Percentiles rank a stretch among this genome's conserved stretches.
Conservation (phyloP, 2,329 filamentous ascomycete species). For the Tolypocladium amazonense region DNA sequence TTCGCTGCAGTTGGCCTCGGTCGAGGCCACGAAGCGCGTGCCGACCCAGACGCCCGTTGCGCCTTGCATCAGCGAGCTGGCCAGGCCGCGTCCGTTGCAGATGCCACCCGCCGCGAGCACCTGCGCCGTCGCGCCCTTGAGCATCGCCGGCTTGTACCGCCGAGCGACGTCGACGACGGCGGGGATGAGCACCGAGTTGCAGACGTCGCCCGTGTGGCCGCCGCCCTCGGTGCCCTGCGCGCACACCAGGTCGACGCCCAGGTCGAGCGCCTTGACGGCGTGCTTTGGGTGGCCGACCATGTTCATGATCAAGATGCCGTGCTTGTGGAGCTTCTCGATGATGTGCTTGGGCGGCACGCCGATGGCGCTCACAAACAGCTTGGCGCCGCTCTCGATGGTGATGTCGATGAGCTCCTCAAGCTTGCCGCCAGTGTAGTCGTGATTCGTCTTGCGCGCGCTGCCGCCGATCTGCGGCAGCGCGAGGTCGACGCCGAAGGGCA, state of each 20-base stretch:
- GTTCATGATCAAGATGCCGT: slow-evolving; percentile 84
- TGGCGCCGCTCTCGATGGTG: slow-evolving; percentile 72
- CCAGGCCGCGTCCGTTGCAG: slow-evolving; percentile 69
- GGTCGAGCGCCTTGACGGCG: slow-evolving; percentile 75
- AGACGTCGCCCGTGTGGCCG: slow-evolving; percentile 82
- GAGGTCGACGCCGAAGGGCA: slow-evolving; percentile 87
- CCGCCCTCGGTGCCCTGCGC: slow-evolving; percentile 90
- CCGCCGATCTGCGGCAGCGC: slow-evolving; percentile 85
- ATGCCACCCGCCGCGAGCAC: slow-evolving; percentile 89
- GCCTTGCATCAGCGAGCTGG: slow-evolving; percentile 76
- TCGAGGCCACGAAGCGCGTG: slow-evolving; percentile 77
- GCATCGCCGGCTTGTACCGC: slow-evolving; percentile 55
- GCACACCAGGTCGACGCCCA: slow-evolving; percentile 84
- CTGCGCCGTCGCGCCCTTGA: slow-evolving; percentile 61
- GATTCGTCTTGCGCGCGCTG: slow-evolving; percentile 77
- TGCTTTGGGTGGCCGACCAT: slow-evolving; percentile 94
- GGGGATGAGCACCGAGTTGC: slow-evolving; percentile 78
- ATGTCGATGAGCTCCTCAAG: slow-evolving; percentile 83
- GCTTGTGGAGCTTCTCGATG: slow-evolving; percentile 66
- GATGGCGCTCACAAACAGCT: slow-evolving; percentile 77
- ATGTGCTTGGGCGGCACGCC: slow-evolving; percentile 69
- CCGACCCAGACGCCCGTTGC: slow-evolving; percentile 89
- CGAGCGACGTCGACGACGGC: slow-evolving; percentile 76
- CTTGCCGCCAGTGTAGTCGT: slow-evolving; percentile 88
- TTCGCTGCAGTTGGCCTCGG: slow-evolving; percentile 70